These are phyloP conservation scores for Sporisorium sorghi DNA, from an alignment of 1,284 basidiomycete genomes.

Conservation along the genomic window DNA sequence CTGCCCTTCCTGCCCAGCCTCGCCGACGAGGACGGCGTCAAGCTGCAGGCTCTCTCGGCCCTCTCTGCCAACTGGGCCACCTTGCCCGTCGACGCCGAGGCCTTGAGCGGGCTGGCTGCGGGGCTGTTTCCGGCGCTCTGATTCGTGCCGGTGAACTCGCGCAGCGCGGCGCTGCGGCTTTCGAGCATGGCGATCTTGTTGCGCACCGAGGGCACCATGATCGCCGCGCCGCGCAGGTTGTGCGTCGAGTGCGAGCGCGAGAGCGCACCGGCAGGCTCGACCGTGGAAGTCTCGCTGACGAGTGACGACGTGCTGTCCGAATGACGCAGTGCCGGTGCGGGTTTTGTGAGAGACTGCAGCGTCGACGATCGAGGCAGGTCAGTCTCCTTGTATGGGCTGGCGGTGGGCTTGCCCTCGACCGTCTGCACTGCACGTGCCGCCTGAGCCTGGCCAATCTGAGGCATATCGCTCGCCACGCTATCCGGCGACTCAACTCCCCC, in stretches of 20 bases:
- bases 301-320: constrained; percentile 49
- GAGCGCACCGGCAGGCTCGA: constrained; percentile 5
- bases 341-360: constrained; percentile 13
- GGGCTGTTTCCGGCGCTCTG: constrained; percentile 12
- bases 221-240: constrained; percentile 45
- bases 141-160: constrained; percentile 39
- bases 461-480: constrained; percentile 8
- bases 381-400: no score
- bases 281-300: constrained; percentile 5
- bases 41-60: constrained; percentile 14
- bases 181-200: constrained; percentile 66
- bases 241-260: constrained; percentile 47
- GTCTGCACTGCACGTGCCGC: neutral
- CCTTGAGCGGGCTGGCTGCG: constrained; percentile 7
- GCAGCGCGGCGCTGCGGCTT: constrained; percentile 37
- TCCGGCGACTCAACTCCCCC: constrained; percentile 3
- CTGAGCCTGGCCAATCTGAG: constrained; percentile 5
- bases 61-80: constrained; percentile 19
- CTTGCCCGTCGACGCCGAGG: constrained; percentile 8
- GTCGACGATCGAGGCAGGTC: constrained; percentile 32
- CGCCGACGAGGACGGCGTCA: constrained; percentile 8
- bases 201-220: constrained; percentile 61
- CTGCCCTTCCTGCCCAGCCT: constrained; percentile 41
- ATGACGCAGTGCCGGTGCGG: constrained; percentile 22
- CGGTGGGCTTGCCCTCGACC: neutral